Evolutionary conservation across 2,329 filamentous ascomycete species (phyloP), one percentile per base, ranked within the genome.

Genomic region (Fusarium nodosum): DNA sequence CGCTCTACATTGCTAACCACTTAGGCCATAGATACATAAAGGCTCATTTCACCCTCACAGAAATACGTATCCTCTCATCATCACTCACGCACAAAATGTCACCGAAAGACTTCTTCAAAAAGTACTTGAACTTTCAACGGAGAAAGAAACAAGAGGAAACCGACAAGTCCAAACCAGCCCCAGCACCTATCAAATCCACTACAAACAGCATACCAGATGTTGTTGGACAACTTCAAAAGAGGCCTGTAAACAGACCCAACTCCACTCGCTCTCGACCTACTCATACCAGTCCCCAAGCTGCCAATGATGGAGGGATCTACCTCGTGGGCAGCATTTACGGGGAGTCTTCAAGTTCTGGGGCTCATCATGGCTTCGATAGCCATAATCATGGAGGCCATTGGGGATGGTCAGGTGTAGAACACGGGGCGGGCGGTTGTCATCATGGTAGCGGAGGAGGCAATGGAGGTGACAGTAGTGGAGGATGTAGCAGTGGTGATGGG

Each of bases 371-470:
- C n/a, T n/a, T n/a, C 20, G 13, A 26, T 44, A 34, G 7, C 13
- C 41, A 55, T 20, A 44, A 26, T 13, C 42, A 62, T 31, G 41
- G 42, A 36, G 48, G 55, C 3, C 20, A 52, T 38, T 24, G 55
- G 33, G 60, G 65, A 13, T 62, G 63, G 13, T 30, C 31, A 24
- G 58, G 52, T 15, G 64, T 47, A 38, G 64, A 63, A 22, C 28
- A 56, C n/a, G 47, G 52, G 1, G 16, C 13, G 15, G 36, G 51
- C 2, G 20, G 39, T 22, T 48, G 45, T 5, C 41, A 45, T 20
- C 15, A 30, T 41, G 45, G 36, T 24, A 33, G 41, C 15, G 38
- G 46, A 20, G 45, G 62, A 20, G 45, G 62, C 16, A 36, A 47
- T 10, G 41, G 36, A 16, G 41, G 36, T 2, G 46, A 57, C 18